Evolutionary conservation across 495 filamentous ascomycete species (phyloP).

Genomic region (Neurospora sp.): DNA sequence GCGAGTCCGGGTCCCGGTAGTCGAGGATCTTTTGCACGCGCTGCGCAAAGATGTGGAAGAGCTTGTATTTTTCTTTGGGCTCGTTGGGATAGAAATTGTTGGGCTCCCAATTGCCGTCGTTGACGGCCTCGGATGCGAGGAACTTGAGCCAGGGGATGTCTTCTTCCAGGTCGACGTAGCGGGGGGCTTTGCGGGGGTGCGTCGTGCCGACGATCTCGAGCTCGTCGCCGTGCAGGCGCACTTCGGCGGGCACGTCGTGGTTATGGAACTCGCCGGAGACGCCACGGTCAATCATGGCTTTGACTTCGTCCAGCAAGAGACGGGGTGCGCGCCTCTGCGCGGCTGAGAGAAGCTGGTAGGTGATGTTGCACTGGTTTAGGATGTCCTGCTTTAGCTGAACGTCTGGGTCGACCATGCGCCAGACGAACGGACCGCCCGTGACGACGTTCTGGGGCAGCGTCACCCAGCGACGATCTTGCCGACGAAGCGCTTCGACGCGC

Average conservation of each 20-base stretch:
- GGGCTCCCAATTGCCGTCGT: conserved; percentile 8
- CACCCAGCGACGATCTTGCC: not conserved
- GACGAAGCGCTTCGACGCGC: not conserved
- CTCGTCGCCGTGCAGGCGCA: not conserved
- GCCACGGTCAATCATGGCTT: not conserved
- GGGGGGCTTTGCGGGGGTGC: not conserved
- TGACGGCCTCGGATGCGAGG: conserved; percentile 8
- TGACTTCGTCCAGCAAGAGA: conserved; percentile 1
- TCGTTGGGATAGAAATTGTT: conserved; percentile 1
- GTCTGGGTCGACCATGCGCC: conserved; percentile 4
- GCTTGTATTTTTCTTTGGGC: conserved; percentile 10
- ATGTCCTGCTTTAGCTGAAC: conserved; percentile 6
- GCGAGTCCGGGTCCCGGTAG: conserved; percentile 9
- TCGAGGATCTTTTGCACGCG: conserved; percentile 20
- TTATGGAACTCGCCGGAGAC: not conserved
- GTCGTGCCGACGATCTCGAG: not conserved
- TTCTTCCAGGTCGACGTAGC: not conserved
- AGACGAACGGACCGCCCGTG: conserved; percentile 10
- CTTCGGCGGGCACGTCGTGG: not conserved
- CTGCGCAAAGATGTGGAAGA: conserved; percentile 20
- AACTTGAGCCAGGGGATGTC: conserved; percentile 19
- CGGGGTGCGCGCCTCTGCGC: not conserved
- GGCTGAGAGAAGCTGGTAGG: conserved; percentile 3
- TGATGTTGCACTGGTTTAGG: conserved; percentile 2
- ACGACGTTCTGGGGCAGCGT: conserved; percentile 10